phyloP scores from a whole-genome alignment of 176 grass and related monocot species.

The Juncus effusus region DNA sequence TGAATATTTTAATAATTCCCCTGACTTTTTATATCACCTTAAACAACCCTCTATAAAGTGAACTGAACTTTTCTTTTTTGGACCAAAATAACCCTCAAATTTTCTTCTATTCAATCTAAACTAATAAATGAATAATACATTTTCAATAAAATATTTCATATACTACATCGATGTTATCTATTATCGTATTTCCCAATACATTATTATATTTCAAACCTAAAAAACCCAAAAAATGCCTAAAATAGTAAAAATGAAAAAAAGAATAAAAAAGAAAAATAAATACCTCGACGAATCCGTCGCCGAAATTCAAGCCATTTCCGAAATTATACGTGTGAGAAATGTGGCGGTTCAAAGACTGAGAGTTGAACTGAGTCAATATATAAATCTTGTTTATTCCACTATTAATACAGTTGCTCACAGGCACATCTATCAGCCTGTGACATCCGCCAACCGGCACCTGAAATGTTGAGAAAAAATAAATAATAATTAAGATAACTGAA shows the following conservation, averaged over 20 bases:
- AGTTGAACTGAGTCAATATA: conserved; percentile 74
- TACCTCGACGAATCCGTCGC: conserved; percentile 79
- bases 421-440: conserved; percentile 72
- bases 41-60: no score
- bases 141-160: background rate
- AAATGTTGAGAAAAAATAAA: conserved; percentile 5
- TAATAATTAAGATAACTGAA: no score
- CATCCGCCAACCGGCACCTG: conserved; percentile 73
- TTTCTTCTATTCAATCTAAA: no score
- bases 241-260: background rate
- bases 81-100: no score
- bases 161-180: background rate
- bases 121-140: background rate
- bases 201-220: background rate
- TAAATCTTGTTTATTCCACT: conserved; percentile 80
- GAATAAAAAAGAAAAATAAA: background rate
- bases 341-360: conserved; percentile 71
- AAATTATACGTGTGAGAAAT: conserved; percentile 64
- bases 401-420: conserved; percentile 82
- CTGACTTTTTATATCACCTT: no score
- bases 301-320: conserved; percentile 50
- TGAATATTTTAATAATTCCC: no score
- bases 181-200: background rate
- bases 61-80: no score
- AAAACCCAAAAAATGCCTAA: background rate